Conservation (phyloP, 2,329 filamentous ascomycete genomes). For the Mollisiaceae sp. region DNA sequence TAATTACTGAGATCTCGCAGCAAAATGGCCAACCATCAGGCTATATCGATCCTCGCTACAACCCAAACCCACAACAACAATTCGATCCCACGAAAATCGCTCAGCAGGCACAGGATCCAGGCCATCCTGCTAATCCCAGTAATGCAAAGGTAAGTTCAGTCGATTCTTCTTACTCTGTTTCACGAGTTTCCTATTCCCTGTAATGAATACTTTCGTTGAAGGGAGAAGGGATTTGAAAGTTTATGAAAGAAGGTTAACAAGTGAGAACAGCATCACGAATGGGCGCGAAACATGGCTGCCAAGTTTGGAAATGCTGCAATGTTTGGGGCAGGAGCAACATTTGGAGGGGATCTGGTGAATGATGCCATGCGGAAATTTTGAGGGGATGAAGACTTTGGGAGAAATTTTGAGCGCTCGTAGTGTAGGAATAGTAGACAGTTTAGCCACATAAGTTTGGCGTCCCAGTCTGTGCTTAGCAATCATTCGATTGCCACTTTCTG, state of each 20-base stretch:
- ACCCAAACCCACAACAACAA: constrained; percentile 27
- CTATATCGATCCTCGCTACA: constrained; percentile 40
- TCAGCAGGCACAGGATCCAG: constrained; percentile 41
- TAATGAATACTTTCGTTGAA: background rate
- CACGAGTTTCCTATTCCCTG: background rate
- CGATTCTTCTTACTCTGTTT: background rate
- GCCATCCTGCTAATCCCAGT: constrained; percentile 40
- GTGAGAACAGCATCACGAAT: constrained; percentile 38
- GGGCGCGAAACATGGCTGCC: constrained; percentile 36
- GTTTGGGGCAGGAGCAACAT: constrained; percentile 42
- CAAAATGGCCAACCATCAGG: constrained; percentile 34
- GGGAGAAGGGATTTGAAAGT: background rate
- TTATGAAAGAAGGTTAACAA: background rate
- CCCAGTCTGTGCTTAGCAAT: too few relatives aligned
- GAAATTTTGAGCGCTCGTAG: too few relatives aligned
- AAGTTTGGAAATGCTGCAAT: constrained; percentile 42
- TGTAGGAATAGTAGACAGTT: too few relatives aligned
- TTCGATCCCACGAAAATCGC: constrained; percentile 34
- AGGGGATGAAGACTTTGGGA: background rate
- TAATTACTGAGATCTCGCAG: constrained; percentile 21
- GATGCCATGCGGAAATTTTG: constrained; percentile 14
- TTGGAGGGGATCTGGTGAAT: constrained; percentile 31
- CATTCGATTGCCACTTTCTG: too few relatives aligned
- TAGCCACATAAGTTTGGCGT: too few relatives aligned
- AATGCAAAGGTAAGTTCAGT: constrained; percentile 35